phyloP scores from a whole-genome alignment of 495 filamentous ascomycete species.

The Hypoxylon crocopeplum region DNA sequence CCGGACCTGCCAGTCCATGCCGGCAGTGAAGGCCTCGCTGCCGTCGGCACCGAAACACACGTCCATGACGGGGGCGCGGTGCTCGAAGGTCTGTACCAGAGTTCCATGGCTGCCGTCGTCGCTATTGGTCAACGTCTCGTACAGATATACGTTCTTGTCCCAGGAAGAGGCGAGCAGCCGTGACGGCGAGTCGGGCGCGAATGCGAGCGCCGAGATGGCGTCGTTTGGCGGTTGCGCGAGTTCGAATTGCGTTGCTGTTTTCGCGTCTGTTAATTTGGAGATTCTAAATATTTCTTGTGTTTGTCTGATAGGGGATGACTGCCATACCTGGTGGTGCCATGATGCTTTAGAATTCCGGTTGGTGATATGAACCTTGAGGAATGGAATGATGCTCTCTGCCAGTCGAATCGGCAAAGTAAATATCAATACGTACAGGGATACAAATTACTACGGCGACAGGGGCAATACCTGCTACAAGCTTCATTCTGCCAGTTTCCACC shows the following conservation, averaged over 20 bases:
- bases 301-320: background rate
- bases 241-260: constrained; percentile 69
- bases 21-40: constrained; percentile 80
- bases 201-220: constrained; percentile 84
- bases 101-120: constrained; percentile 63
- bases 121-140: constrained; percentile 67
- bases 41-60: constrained; percentile 88
- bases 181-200: constrained; percentile 72
- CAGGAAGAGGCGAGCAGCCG: constrained; percentile 89
- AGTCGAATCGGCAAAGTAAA: constrained; percentile 18
- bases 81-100: constrained; percentile 75
- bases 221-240: constrained; percentile 80
- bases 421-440: constrained; percentile 33
- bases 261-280: constrained; percentile 20
- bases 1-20: constrained; percentile 84
- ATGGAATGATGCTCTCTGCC: too few relatives aligned
- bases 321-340: constrained; percentile 50
- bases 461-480: background rate
- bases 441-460: constrained; percentile 22
- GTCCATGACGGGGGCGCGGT: constrained; percentile 86
- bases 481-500: constrained; percentile 24
- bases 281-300: background rate
- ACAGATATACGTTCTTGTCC: constrained; percentile 92
- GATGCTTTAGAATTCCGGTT: background rate
- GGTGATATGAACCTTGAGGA: background rate